These are phyloP conservation scores for Pythium dissotocum DNA, from an alignment of 352 stramenopile genomes.

Conservation along the genomic window DNA sequence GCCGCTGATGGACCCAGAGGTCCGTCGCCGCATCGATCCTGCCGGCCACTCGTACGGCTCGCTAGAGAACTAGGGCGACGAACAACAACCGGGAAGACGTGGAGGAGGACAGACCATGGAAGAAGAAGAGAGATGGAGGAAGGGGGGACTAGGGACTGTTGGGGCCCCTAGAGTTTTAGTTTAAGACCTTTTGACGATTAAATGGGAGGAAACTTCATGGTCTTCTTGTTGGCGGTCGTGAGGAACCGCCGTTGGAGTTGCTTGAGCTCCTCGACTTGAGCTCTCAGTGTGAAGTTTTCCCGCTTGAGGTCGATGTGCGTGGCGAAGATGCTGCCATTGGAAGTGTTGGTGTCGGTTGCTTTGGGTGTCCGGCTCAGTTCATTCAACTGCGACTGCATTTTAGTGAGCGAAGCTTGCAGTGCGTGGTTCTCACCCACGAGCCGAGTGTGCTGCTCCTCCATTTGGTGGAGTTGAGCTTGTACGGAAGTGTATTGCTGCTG, in stretches of 20 bases:
- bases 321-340: conserved; percentile 44
- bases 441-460: conserved; percentile 29
- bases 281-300: conserved; percentile 65
- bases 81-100: not conserved
- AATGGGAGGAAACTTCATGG: conserved; percentile 60
- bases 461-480: conserved; percentile 7
- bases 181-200: conserved; percentile 21
- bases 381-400: conserved; percentile 40
- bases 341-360: not conserved
- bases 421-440: conserved; percentile 32
- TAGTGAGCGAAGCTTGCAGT: conserved; percentile 41
- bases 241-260: conserved; percentile 64
- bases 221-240: conserved; percentile 75
- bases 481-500: conserved; percentile 19
- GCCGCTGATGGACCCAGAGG: conserved; percentile 57
- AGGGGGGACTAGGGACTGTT: not conserved
- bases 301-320: conserved; percentile 78
- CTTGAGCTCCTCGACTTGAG: conserved; percentile 75
- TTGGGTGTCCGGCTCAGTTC: conserved; percentile 15
- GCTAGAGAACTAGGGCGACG: conserved; percentile 51
- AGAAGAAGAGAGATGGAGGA: not conserved
- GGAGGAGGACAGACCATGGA: not conserved
- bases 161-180: not conserved
- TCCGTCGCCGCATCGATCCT: conserved; percentile 65
- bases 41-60: conserved; percentile 81